Evolutionary conservation across 2,329 filamentous ascomycete genomes (phyloP).

Genomic region (Aureobasidium sp.): DNA sequence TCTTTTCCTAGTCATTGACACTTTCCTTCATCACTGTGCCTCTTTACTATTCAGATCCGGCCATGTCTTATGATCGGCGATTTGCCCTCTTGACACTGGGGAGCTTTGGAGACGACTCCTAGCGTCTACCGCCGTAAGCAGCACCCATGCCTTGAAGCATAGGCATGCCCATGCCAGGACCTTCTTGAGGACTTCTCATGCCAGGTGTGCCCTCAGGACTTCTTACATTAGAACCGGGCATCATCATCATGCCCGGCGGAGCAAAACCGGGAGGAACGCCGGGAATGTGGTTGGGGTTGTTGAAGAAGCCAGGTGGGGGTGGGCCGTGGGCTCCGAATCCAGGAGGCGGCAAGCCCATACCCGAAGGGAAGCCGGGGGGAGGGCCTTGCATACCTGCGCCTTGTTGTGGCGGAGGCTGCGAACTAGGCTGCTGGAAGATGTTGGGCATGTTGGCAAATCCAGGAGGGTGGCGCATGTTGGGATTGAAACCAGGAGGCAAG

Average conservation of each 20-base stretch:
- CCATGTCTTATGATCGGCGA: not conserved
- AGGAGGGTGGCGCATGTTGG: conserved; percentile 25
- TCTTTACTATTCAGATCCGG: not conserved
- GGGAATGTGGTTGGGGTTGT: conserved; percentile 1
- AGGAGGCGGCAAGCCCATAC: conserved; percentile 4
- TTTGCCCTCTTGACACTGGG: not conserved
- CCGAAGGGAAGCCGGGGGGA: conserved; percentile 8
- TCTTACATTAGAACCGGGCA: not conserved
- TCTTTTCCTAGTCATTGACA: conserved; percentile 1
- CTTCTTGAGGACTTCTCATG: conserved; percentile 6
- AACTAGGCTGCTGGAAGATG: conserved; percentile 23
- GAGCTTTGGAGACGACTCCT: not conserved
- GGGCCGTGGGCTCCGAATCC: conserved; percentile 3
- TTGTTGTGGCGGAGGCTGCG: conserved; percentile 15
- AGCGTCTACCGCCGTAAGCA: conserved; percentile 4
- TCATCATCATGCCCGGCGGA: conserved; percentile 10
- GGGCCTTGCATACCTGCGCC: not conserved
- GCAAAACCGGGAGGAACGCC: conserved; percentile 6
- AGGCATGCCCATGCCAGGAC: conserved; percentile 1
- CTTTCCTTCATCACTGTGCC: not conserved
- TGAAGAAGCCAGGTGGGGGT: conserved; percentile 11
- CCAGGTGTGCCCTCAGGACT: conserved; percentile 3
- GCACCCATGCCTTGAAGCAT: conserved; percentile 7
- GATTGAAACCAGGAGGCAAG: conserved; percentile 22
- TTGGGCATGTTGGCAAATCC: conserved; percentile 23